phyloP scores from a whole-genome alignment of 257 asterid genomes.

The Echites panduratus region DNA sequence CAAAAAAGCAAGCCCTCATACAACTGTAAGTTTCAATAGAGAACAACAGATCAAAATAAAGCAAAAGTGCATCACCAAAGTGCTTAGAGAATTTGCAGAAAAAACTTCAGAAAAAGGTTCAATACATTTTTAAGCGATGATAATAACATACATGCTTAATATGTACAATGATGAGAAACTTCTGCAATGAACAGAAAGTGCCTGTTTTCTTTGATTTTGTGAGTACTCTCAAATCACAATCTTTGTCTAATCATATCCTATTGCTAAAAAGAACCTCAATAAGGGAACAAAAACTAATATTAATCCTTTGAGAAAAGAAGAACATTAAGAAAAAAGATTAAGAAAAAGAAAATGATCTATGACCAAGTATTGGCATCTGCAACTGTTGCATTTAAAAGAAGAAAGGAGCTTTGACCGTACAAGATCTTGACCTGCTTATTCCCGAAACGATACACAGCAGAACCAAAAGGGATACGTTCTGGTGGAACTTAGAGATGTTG shows the following conservation, averaged over 20 bases:
- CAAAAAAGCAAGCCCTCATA: slow-evolving; percentile 74
- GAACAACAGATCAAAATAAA: slow-evolving; percentile 24
- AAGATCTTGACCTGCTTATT: slow-evolving; percentile 86
- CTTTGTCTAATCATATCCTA: not conserved
- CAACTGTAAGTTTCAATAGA: slow-evolving; percentile 57
- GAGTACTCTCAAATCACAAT: not conserved
- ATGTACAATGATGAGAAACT: not conserved
- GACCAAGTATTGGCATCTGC: not conserved
- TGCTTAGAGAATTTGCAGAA: not conserved
- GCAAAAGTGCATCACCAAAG: not conserved
- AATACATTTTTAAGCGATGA: not conserved
- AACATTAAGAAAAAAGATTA: not conserved
- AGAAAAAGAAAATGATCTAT: not conserved
- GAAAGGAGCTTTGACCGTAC: slow-evolving; percentile 58
- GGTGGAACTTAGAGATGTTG: slow-evolving; percentile 53
- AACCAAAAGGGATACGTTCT: slow-evolving; percentile 62
- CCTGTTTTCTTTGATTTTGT: not conserved
- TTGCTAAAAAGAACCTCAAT: not conserved
- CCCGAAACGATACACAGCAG: slow-evolving; percentile 62
- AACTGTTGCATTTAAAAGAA: slow-evolving; percentile 20
- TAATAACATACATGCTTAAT: not conserved
- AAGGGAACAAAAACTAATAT: not conserved
- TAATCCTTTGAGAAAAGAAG: not conserved
- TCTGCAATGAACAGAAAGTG: not conserved
- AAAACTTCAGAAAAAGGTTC: not conserved